These are phyloP conservation scores for Geotrichum citri-aurantii DNA, from an alignment of 1,139 yeast genomes.

Conservation along the genomic window DNA sequence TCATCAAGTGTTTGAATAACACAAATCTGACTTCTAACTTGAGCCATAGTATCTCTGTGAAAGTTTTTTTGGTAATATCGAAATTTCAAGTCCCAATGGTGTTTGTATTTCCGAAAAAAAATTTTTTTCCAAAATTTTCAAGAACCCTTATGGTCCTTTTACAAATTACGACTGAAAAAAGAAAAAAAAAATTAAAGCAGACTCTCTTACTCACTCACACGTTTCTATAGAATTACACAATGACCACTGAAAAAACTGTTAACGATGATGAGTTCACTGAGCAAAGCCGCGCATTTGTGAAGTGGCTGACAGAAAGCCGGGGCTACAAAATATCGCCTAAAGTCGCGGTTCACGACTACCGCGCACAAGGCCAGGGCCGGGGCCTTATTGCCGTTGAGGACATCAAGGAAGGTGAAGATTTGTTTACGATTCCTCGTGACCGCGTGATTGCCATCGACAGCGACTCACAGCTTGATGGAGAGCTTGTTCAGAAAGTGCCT, in stretches of 20 bases:
- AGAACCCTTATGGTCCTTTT: too few species aligned
- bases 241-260: not conserved
- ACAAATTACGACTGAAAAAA: too few species aligned
- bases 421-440: conserved; percentile 63
- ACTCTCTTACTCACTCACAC: too few species aligned
- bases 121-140: not conserved
- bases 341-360: conserved; percentile 53
- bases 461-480: conserved; percentile 34
- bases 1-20: too few species aligned
- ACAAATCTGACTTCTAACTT: too few species aligned
- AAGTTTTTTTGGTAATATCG: too few species aligned
- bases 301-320: conserved; percentile 47
- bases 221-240: too few species aligned
- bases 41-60: too few species aligned
- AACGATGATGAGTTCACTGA: conserved; percentile 28
- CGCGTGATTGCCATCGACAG: conserved; percentile 55
- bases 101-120: too few species aligned
- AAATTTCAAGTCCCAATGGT: not conserved
- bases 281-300: conserved; percentile 41
- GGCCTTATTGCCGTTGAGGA: conserved; percentile 64
- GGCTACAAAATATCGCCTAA: conserved; percentile 51
- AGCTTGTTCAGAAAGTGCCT: conserved; percentile 36
- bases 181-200: too few species aligned
- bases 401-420: conserved; percentile 52
- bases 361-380: conserved; percentile 62